Percentiles rank a stretch among this genome's conserved stretches.
phyloP scores from a whole-genome alignment of 805 yeast genomes.

The Starmerella riodocensis region DNA sequence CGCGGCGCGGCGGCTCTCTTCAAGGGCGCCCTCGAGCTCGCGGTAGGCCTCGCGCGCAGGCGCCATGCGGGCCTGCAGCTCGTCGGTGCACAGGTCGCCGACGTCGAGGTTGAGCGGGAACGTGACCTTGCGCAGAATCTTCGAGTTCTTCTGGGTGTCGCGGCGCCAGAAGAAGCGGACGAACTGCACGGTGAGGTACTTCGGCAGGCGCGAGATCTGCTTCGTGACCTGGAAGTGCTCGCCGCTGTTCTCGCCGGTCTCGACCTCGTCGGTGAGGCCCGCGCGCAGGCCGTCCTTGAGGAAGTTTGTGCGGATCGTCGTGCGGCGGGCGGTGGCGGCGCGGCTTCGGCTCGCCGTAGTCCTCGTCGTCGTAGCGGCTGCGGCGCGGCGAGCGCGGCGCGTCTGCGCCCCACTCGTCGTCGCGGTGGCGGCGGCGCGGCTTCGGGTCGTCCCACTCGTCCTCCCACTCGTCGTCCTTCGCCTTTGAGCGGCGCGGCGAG shows the following conservation, averaged over 20 bases:
- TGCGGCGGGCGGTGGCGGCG: too few relatives aligned
- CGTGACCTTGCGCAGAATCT: constrained; percentile 83
- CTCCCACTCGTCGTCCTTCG: too few relatives aligned
- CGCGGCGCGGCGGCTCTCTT: constrained; percentile 58
- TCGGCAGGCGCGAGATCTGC: constrained; percentile 66
- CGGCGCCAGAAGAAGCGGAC: constrained; percentile 94
- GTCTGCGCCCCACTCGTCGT: too few relatives aligned
- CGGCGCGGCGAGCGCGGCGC: too few relatives aligned
- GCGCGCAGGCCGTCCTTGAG: constrained; percentile 69
- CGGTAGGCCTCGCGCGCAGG: constrained; percentile 66
- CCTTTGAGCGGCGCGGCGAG: too few relatives aligned
- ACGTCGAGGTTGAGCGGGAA: constrained; percentile 90
- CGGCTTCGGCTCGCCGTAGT: too few relatives aligned
- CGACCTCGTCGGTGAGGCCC: constrained; percentile 62
- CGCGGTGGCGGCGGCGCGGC: too few relatives aligned
- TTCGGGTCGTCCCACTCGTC: too few relatives aligned
- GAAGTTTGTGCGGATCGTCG: constrained; percentile 71
- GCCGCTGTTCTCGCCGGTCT: constrained; percentile 46
- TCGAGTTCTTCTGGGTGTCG: constrained; percentile 79
- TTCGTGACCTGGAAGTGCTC: constrained; percentile 51
- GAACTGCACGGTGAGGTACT: constrained; percentile 76
- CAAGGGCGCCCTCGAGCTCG: constrained; percentile 58
- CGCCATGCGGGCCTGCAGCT: constrained; percentile 50
- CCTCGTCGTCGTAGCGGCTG: too few relatives aligned
- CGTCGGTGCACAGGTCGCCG: constrained; percentile 73